phyloP scores from a whole-genome alignment of 1,139 yeast genomes.

The Taiozyma onychis region DNA sequence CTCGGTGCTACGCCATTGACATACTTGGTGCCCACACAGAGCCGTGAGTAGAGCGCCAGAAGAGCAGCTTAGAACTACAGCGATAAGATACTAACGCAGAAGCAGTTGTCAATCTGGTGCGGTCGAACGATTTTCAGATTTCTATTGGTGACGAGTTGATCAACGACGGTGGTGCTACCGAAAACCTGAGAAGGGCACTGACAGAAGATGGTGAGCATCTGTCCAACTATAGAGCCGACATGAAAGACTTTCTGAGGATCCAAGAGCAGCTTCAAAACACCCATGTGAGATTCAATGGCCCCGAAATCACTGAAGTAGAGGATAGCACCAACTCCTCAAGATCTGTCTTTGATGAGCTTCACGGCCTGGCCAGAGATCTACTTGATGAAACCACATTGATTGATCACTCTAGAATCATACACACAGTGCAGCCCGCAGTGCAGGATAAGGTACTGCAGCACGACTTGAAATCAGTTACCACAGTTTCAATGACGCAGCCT shows the following conservation, averaged over 20 bases:
- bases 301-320: neutral
- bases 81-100: neutral
- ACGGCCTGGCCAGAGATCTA: slow-evolving; percentile 11
- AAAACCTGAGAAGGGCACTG: neutral
- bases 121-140: neutral
- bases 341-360: slow-evolving; percentile 17
- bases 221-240: neutral
- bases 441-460: neutral
- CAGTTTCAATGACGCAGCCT: neutral
- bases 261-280: neutral
- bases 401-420: neutral
- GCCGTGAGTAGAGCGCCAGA: slow-evolving; percentile 22
- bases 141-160: slow-evolving; percentile 3
- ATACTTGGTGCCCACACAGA: slow-evolving; percentile 32
- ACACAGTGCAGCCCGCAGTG: neutral
- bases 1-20: slow-evolving; percentile 30
- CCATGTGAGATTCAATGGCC: neutral
- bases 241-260: neutral
- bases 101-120: neutral
- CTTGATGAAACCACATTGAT: neutral
- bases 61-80: neutral
- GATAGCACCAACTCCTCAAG: neutral
- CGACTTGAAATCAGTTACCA: neutral
- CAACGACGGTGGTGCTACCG: neutral
- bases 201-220: neutral